Evolutionary conservation across 805 yeast genomes (phyloP).

Genomic region (Candida takata): DNA sequence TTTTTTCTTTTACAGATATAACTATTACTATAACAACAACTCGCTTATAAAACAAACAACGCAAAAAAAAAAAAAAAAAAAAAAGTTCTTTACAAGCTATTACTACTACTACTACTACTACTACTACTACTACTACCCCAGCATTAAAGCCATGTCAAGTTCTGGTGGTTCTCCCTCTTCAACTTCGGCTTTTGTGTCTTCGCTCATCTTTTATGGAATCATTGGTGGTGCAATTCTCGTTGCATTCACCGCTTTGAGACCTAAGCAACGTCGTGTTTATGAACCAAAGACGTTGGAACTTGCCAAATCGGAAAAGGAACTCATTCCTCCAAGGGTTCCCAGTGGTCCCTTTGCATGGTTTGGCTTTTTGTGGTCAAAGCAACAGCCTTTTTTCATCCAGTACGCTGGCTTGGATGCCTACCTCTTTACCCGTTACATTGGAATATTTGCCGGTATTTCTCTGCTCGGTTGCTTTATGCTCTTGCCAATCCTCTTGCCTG

Average conservation of each 20-base stretch:
- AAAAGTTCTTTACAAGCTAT: too few species aligned
- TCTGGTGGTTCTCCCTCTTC: constrained; percentile 36
- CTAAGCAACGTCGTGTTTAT: constrained; percentile 63
- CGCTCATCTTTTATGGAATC: constrained; percentile 63
- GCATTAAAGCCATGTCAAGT: neutral
- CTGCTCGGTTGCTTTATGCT: constrained; percentile 15
- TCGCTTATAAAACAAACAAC: too few species aligned
- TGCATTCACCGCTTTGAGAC: constrained; percentile 56
- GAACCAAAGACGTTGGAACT: constrained; percentile 63
- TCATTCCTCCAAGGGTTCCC: constrained; percentile 19
- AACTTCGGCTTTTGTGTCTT: constrained; percentile 68
- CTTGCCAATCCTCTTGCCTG: constrained; percentile 59
- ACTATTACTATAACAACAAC: too few species aligned
- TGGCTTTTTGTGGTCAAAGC: constrained; percentile 39
- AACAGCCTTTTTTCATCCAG: constrained; percentile 58
- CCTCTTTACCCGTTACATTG: constrained; percentile 60
- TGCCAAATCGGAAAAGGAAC: constrained; percentile 44
- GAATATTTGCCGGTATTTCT: constrained; percentile 36
- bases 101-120: too few species aligned
- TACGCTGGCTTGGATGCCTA: constrained; percentile 73
- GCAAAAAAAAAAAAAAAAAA: too few species aligned
- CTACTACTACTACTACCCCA: too few species aligned
- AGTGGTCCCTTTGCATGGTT: constrained; percentile 59
- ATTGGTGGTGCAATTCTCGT: constrained; percentile 51
- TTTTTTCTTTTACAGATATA: too few species aligned